Percentiles rank a stretch among this genome's conserved stretches.
These are phyloP conservation scores for Taphrina flavorubra DNA, from an alignment of 1,139 yeast species.

Conservation along the genomic window DNA sequence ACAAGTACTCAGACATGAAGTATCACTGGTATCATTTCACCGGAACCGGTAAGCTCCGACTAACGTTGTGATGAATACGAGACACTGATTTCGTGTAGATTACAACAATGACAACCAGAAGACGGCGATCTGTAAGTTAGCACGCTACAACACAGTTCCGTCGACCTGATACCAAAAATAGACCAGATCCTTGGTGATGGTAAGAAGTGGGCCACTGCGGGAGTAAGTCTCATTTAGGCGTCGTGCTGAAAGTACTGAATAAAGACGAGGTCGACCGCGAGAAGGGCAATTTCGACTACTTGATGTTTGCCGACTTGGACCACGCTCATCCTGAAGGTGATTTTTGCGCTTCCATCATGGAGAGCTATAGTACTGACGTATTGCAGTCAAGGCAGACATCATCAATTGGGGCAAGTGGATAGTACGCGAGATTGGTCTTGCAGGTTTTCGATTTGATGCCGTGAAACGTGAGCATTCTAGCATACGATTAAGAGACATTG, in stretches of 20 bases:
- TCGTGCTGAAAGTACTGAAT: background rate
- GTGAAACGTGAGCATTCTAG: constrained; percentile 18
- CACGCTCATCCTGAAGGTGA: constrained; percentile 45
- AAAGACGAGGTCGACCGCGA: constrained; percentile 42
- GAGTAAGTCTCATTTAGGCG: background rate
- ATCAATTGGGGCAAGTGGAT: constrained; percentile 46
- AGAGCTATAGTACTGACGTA: background rate
- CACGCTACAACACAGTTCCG: background rate
- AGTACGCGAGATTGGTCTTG: constrained; percentile 40
- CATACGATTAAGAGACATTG: background rate
- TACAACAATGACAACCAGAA: constrained; percentile 44
- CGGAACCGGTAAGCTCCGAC: constrained; percentile 42
- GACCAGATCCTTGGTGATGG: constrained; percentile 45
- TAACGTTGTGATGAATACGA: background rate
- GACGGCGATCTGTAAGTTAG: constrained; percentile 44
- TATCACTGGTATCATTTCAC: constrained; percentile 46
- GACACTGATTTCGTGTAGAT: constrained; percentile 10
- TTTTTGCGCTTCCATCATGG: background rate
- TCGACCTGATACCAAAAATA: background rate
- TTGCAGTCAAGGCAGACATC: constrained; percentile 42
- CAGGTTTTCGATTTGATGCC: constrained; percentile 38
- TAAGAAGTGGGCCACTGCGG: constrained; percentile 45
- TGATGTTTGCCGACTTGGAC: constrained; percentile 47
- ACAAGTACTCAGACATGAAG: constrained; percentile 44
- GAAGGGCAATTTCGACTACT: constrained; percentile 46